Base-by-base conservation (phyloP, 805 yeast species). In the Wickerhamia fluorescens region DNA sequence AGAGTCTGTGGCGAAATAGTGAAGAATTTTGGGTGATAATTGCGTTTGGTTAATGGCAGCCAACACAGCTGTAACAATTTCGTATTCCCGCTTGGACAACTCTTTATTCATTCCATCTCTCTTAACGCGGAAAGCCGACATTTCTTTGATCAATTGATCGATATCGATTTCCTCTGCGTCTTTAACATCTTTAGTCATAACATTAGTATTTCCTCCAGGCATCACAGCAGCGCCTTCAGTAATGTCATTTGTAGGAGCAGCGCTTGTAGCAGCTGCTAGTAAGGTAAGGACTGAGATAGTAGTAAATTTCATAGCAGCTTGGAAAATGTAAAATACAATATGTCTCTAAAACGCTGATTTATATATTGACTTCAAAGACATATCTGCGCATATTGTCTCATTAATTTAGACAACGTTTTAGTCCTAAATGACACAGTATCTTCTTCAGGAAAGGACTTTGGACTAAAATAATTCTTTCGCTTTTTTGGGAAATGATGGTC, bases 41-140 rank as follows among this genome's bases (percentile, higher is more conserved):
- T 53, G 40, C 13, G 68, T 49, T 32, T 57, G 49, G 30, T 61
- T 53, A 16, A 62, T 42, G 16, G 61, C 56, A 5, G 53, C 37
- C 38, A 62, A 60, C 5, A 61, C 59, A 25, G 55, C 45, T 27
- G 68, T 62, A 18, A 62, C 67, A 33, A 62, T 53, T 23, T 48
- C 42, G 35, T 58, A 58, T 29, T 62, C 67, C 47, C 68, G 48
- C 29, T 54, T 55, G 25, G 44, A 30, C 19, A 61, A 41, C 20
- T 47, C 56, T 1, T 27, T 27, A 23, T 31, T 13, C n/a, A 45
- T 19, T 10, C 36, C 50, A 23, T 52, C 57, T 40, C 67, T 48
- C 42, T 58, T 59, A 7, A 37, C 34, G 22, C 44, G 48, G 38
- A 43, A 42, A 26, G 33, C 28, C 11, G 49, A 41, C 22, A 58